A percentile compares a stretch with the other conserved stretches of the same genome.
phyloP scores from a whole-genome alignment of 495 filamentous ascomycete genomes.

The Lepraria neglecta region DNA sequence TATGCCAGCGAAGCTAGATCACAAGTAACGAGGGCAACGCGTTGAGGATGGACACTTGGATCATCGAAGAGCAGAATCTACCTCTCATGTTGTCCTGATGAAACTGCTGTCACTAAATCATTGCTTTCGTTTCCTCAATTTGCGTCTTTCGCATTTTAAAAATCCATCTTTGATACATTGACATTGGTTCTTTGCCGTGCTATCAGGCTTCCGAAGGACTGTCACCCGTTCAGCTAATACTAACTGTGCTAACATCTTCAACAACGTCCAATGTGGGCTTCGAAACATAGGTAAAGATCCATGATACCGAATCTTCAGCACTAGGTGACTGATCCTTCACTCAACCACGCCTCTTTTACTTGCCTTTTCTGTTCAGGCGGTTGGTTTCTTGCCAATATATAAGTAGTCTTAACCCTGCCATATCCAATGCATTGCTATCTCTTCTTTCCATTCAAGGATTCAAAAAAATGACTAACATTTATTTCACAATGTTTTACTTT shows the following conservation, averaged over 20 bases:
- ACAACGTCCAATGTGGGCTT: neutral
- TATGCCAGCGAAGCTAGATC: too few species aligned
- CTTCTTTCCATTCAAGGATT: neutral
- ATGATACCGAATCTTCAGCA: neutral
- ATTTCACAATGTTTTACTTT: neutral
- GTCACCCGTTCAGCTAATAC: neutral
- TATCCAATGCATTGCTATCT: neutral
- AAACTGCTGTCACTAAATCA: too few species aligned
- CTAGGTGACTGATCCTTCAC: neutral
- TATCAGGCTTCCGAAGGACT: too few species aligned
- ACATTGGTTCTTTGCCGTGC: too few species aligned
- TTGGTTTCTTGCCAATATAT: neutral
- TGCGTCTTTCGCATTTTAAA: too few species aligned
- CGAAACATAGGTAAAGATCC: neutral
- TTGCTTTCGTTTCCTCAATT: too few species aligned
- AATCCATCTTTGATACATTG: too few species aligned
- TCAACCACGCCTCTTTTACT: neutral
- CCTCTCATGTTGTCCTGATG: too few species aligned
- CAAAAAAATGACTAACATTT: neutral
- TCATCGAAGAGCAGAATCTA: too few species aligned
- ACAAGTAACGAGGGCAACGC: too few species aligned
- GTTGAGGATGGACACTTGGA: too few species aligned
- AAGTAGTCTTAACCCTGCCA: neutral
- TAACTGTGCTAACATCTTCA: neutral
- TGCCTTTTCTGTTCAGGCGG: neutral